phyloP scores from a whole-genome alignment of 2,329 filamentous ascomycete genomes.

The Fusarium sp. region DNA sequence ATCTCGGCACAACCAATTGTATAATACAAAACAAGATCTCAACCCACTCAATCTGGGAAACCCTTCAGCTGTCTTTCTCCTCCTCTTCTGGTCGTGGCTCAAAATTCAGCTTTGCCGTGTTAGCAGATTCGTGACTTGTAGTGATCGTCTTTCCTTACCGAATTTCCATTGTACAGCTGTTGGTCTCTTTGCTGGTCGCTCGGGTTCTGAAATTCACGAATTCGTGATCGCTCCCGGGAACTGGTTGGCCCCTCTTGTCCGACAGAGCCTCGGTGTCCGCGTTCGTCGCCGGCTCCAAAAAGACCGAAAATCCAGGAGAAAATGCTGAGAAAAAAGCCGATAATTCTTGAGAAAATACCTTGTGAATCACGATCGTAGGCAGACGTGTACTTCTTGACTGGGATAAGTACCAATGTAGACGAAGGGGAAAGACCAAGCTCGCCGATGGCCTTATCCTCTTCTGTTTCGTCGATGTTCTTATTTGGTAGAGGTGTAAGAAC shows the following conservation, averaged over 20 bases:
- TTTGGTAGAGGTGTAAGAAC: conserved; percentile 84
- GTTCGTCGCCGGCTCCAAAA: conserved; percentile 45
- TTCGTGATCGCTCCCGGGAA: conserved; percentile 45
- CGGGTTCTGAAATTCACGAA: conserved; percentile 57
- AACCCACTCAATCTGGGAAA: conserved; percentile 44
- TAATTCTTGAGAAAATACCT: conserved; percentile 47
- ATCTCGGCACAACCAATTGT: conserved; percentile 47
- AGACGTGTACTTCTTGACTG: conserved; percentile 64
- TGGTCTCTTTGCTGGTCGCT: conserved; percentile 67
- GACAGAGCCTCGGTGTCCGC: conserved; percentile 4
- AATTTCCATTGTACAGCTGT: conserved; percentile 93
- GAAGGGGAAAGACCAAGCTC: conserved; percentile 81
- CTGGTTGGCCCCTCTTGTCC: conserved; percentile 18
- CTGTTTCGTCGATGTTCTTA: conserved; percentile 76
- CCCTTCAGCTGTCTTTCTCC: conserved; percentile 52
- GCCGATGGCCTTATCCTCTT: conserved; percentile 76
- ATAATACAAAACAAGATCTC: conserved; percentile 48
- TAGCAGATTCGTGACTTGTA: conserved; percentile 40
- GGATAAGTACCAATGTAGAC: conserved; percentile 85
- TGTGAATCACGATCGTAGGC: conserved; percentile 56
- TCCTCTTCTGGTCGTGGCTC: conserved; percentile 73
- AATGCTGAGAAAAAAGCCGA: conserved; percentile 51
- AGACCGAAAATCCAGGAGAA: conserved; percentile 55
- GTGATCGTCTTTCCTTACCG: conserved; percentile 63
- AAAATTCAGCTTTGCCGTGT: conserved; percentile 70